phyloP scores from a whole-genome alignment of 495 filamentous ascomycete genomes.

The Thermothielavioides terrestris region DNA sequence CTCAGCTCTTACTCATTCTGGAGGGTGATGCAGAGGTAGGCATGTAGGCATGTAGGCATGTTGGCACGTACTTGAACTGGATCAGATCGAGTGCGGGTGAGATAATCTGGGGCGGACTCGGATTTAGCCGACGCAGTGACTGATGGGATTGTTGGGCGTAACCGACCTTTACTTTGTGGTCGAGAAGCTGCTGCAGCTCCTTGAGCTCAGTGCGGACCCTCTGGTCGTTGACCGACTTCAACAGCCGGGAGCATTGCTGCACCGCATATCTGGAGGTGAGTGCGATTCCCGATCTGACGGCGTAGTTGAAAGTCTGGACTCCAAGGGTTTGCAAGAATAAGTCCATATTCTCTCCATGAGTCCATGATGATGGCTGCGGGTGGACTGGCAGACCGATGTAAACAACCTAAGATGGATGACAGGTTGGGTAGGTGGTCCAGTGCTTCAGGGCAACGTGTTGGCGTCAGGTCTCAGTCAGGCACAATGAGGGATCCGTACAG shows the following conservation, averaged over 20 bases:
- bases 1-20: neutral
- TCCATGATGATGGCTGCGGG: constrained; percentile 9
- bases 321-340: constrained; percentile 60
- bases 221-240: constrained; percentile 61
- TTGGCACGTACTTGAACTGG: constrained; percentile 77
- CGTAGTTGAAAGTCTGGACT: constrained; percentile 79
- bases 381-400: neutral
- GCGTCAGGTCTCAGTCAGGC: neutral
- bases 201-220: constrained; percentile 59
- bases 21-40: too few species aligned
- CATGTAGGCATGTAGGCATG: too few species aligned
- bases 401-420: neutral
- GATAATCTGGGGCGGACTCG: constrained; percentile 52
- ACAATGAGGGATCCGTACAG: neutral
- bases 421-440: neutral
- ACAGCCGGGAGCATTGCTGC: constrained; percentile 65
- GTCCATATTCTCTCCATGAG: constrained; percentile 54
- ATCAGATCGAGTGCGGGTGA: constrained; percentile 91
- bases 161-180: constrained; percentile 76
- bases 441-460: too few species aligned
- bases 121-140: neutral
- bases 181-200: constrained; percentile 61
- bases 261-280: constrained; percentile 84
- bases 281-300: constrained; percentile 80
- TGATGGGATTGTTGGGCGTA: neutral